Conservation (phyloP, 2,329 filamentous ascomycete genomes). For the Penicillium palitans region DNA sequence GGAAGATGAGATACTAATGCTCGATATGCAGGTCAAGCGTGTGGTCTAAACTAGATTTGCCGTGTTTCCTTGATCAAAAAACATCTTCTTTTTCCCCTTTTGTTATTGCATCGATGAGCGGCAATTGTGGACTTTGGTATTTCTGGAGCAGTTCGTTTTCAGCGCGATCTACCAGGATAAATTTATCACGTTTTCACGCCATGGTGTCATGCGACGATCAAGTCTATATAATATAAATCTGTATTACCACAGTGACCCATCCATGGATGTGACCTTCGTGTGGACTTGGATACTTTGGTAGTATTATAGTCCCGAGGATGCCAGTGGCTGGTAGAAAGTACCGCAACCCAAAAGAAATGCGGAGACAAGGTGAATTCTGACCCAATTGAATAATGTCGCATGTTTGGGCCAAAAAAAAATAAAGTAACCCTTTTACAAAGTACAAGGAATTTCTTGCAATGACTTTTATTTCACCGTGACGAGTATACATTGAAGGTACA, state of each 20-base stretch:
- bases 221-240: conserved; percentile 25
- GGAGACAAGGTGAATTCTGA: not conserved
- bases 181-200: conserved; percentile 18
- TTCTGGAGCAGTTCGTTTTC: conserved; percentile 10
- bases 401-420: not conserved
- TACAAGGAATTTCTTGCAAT: not conserved
- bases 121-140: conserved; percentile 18
- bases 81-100: not conserved
- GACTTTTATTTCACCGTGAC: not conserved
- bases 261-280: not conserved
- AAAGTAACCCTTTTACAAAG: not conserved
- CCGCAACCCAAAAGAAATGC: not conserved
- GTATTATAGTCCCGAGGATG: not conserved
- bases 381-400: not conserved
- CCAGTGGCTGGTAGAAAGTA: conserved; percentile 1
- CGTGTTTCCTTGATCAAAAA: not conserved
- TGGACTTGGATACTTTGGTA: not conserved
- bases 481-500: not conserved
- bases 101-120: conserved; percentile 6
- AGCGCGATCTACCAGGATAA: conserved; percentile 11
- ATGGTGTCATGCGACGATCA: conserved; percentile 23
- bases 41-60: conserved; percentile 41
- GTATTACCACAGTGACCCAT: conserved; percentile 15
- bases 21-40: conserved; percentile 45
- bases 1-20: conserved; percentile 6